Percentiles rank a stretch among this genome's conserved stretches.
Evolutionary conservation across 768 basidiomycete species (phyloP).

Genomic region (Termitomyces sp.): DNA sequence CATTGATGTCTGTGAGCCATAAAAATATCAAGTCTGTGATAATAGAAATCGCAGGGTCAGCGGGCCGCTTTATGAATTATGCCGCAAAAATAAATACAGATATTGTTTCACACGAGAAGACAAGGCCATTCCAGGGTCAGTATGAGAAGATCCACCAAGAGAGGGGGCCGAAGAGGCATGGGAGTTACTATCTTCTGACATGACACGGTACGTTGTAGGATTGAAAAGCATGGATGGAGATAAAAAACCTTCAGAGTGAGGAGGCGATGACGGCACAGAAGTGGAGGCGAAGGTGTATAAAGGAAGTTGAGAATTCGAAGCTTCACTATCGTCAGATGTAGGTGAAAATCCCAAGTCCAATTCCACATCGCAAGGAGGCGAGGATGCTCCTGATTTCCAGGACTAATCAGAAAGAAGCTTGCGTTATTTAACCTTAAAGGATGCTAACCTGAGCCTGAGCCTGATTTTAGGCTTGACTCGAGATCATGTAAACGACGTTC

Average conservation of each 20-base stretch:
- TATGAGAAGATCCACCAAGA: constrained; percentile 8
- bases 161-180: constrained; percentile 14
- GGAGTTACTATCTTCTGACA: background rate
- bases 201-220: background rate
- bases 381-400: background rate
- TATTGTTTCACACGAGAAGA: constrained; percentile 29
- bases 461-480: constrained; percentile 28
- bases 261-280: constrained; percentile 6
- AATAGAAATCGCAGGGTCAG: background rate
- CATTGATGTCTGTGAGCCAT: constrained; percentile 53
- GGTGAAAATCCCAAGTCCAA: constrained; percentile 2
- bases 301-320: background rate
- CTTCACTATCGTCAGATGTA: background rate
- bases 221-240: constrained; percentile 2
- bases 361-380: constrained; percentile 4
- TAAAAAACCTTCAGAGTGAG: constrained; percentile 4
- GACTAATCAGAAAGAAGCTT: background rate
- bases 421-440: background rate
- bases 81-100: constrained; percentile 21
- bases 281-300: constrained; percentile 6
- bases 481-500: constrained; percentile 50
- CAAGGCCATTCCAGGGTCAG: constrained; percentile 21
- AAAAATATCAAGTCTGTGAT: constrained; percentile 45
- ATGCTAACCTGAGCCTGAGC: constrained; percentile 3
- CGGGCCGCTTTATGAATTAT: background rate